Conservation (phyloP, 306 rosid species). For the Malus orientalis region DNA sequence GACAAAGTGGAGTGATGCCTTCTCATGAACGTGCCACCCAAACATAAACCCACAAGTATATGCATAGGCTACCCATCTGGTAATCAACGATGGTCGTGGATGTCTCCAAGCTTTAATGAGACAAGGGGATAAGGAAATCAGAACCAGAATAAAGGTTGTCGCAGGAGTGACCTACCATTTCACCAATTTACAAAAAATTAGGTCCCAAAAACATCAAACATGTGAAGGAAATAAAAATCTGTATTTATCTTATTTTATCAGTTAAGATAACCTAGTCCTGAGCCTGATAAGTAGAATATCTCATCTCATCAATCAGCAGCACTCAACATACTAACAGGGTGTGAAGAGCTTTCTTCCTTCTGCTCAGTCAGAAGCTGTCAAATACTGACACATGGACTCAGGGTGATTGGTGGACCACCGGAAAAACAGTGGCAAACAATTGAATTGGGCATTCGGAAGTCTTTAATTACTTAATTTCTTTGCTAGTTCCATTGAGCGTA, state of each 20-base stretch:
- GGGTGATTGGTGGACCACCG: background rate
- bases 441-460: background rate
- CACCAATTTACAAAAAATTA: conserved; percentile 9
- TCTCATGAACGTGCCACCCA: conserved; percentile 99
- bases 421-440: background rate
- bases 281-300: background rate
- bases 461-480: background rate
- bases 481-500: background rate
- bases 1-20: conserved; percentile 91
- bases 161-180: conserved; percentile 70
- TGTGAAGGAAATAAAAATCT: background rate
- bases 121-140: conserved; percentile 85
- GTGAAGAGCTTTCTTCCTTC: background rate
- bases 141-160: conserved; percentile 56
- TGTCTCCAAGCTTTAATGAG: conserved; percentile 73
- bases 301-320: background rate
- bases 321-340: background rate
- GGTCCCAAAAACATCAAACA: background rate
- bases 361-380: background rate
- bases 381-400: background rate
- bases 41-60: conserved; percentile 84
- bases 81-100: conserved; percentile 67
- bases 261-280: background rate
- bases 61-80: conserved; percentile 85
- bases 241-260: background rate